Conservation (phyloP, 1,284 basidiomycete genomes). For the Irpex lacteus region DNA sequence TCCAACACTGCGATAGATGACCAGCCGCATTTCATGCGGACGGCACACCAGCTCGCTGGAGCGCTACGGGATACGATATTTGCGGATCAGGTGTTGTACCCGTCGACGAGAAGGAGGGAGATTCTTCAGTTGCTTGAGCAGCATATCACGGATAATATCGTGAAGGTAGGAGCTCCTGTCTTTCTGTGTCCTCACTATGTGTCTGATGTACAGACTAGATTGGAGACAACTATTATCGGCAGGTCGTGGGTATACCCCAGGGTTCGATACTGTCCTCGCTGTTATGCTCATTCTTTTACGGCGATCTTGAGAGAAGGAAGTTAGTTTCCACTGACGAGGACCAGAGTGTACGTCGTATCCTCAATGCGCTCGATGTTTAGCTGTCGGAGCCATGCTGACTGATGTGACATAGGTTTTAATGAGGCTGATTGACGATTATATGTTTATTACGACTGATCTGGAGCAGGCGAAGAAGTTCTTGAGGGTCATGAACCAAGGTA, state of each 20-base stretch:
- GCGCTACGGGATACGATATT: conserved; percentile 78
- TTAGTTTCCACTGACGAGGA: conserved; percentile 58
- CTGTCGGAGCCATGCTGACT: neutral
- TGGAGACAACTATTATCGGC: conserved; percentile 75
- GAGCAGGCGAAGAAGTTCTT: conserved; percentile 72
- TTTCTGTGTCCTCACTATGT: neutral
- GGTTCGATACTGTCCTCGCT: conserved; percentile 90
- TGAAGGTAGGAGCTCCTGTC: conserved; percentile 56
- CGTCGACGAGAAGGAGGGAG: conserved; percentile 51
- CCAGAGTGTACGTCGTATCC: conserved; percentile 51
- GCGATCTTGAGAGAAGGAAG: conserved; percentile 75
- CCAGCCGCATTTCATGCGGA: conserved; percentile 67
- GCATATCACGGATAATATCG: conserved; percentile 90
- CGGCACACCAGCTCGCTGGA: conserved; percentile 65
- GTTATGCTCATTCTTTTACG: conserved; percentile 93
- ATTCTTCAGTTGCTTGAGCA: conserved; percentile 78
- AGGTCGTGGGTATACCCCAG: conserved; percentile 92
- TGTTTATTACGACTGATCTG: conserved; percentile 78
- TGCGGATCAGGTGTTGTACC: conserved; percentile 77
- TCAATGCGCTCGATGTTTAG: neutral
- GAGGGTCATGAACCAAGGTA: conserved; percentile 75
- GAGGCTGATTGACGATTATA: conserved; percentile 91
- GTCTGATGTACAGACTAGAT: conserved; percentile 49
- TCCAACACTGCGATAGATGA: conserved; percentile 46
- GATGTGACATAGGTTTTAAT: conserved; percentile 63